Percentiles rank a stretch among this genome's conserved stretches.
These are phyloP conservation scores for Tephrocybe sp. DNA, from an alignment of 768 basidiomycete species.

Conservation along the genomic window DNA sequence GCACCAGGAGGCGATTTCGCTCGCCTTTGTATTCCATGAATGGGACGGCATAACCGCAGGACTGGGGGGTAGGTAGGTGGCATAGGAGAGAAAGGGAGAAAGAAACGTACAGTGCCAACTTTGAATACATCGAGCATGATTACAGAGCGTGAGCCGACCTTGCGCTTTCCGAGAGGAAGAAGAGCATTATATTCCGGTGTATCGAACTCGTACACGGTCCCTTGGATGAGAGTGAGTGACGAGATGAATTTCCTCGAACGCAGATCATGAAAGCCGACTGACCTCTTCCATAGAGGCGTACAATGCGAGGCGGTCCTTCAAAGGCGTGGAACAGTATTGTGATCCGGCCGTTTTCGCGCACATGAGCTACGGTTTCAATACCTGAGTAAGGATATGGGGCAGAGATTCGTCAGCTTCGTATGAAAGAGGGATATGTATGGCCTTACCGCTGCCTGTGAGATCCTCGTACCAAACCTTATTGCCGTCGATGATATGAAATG, in stretches of 20 bases:
- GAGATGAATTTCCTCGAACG: neutral
- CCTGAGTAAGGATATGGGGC: slow-evolving; percentile 24
- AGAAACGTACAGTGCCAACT: slow-evolving; percentile 43
- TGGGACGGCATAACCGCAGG: slow-evolving; percentile 67
- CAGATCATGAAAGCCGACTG: slow-evolving; percentile 9
- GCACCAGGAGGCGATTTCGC: slow-evolving; percentile 46
- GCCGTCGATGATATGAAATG: slow-evolving; percentile 57
- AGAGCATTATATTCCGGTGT: slow-evolving; percentile 58
- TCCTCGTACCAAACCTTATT: slow-evolving; percentile 74
- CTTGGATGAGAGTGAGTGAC: slow-evolving; percentile 27
- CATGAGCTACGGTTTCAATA: slow-evolving; percentile 44
- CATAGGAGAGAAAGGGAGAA: neutral
- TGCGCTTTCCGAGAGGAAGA: slow-evolving; percentile 44
- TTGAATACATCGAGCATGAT: slow-evolving; percentile 63
- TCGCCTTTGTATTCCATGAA: slow-evolving; percentile 57
- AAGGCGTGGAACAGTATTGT: slow-evolving; percentile 66
- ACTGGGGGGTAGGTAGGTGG: slow-evolving; percentile 34
- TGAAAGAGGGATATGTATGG: neutral
- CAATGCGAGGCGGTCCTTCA: slow-evolving; percentile 57
- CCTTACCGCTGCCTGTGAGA: slow-evolving; percentile 65
- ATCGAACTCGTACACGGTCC: slow-evolving; percentile 61
- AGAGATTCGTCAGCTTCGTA: no score
- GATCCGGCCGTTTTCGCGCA: slow-evolving; percentile 62
- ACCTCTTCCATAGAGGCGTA: slow-evolving; percentile 63
- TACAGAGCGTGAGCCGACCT: slow-evolving; percentile 58